A percentile compares a stretch with the other conserved stretches of the same genome.
Conservation (phyloP, 441 rosid species). For the Mallotus repandus region DNA sequence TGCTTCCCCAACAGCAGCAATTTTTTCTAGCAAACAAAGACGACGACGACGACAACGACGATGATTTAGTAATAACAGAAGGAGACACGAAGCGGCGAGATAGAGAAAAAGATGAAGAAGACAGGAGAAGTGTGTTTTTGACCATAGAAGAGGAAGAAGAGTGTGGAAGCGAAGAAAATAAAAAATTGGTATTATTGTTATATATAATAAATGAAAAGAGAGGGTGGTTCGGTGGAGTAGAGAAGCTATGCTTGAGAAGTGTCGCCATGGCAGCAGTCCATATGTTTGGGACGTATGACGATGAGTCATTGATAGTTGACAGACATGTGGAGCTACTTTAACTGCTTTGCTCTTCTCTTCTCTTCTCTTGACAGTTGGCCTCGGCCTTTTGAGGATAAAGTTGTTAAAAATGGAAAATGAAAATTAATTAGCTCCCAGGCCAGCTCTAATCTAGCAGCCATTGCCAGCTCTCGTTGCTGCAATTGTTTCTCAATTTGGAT, state of each 20-base stretch:
- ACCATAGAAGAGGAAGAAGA: slow-evolving; percentile 31
- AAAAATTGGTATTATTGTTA: background rate
- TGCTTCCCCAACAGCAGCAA: too few relatives aligned
- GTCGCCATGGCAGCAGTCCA: slow-evolving; percentile 11
- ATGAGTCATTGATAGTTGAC: background rate
- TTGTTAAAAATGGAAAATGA: too few relatives aligned
- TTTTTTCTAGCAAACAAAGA: too few relatives aligned
- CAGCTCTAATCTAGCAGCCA: too few relatives aligned
- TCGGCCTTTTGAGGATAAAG: background rate
- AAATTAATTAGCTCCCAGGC: too few relatives aligned
- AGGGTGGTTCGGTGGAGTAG: slow-evolving; percentile 2
- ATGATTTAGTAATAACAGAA: background rate
- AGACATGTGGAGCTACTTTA: slow-evolving; percentile 2
- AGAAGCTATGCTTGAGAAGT: background rate
- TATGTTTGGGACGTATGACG: background rate
- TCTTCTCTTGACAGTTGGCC: background rate
- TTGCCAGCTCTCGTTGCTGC: too few relatives aligned
- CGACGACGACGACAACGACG: background rate
- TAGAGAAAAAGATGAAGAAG: slow-evolving; percentile 14
- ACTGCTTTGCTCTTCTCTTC: background rate
- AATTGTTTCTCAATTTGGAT: too few relatives aligned
- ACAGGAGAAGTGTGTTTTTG: slow-evolving; percentile 22
- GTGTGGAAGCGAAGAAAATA: background rate
- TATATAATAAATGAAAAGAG: background rate
- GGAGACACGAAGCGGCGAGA: slow-evolving; percentile 19